Percentiles rank a stretch among this genome's conserved stretches.
Evolutionary conservation across 2,329 filamentous ascomycete species (phyloP).

Genomic region (Fusarium austroafricanum): DNA sequence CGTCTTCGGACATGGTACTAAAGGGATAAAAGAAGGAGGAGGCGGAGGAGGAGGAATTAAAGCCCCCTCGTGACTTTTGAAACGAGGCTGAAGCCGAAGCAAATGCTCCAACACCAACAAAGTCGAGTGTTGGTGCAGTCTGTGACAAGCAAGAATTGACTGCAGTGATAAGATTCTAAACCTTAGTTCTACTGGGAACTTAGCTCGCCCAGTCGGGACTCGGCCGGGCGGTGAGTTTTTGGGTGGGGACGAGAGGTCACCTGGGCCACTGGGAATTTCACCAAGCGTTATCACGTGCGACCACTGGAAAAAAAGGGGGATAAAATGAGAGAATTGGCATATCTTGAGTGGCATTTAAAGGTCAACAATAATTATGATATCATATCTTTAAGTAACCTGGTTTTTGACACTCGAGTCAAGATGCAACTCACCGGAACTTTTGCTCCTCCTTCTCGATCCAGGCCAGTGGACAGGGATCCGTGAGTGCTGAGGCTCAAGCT

Average conservation of each 20-base stretch:
- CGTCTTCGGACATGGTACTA: slow-evolving; percentile 54
- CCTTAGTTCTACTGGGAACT: slow-evolving; percentile 5
- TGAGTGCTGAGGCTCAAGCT: slow-evolving; percentile 15
- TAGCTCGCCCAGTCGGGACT: slow-evolving; percentile 38
- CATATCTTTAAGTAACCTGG: not conserved
- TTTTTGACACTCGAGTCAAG: not conserved
- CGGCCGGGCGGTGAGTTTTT: slow-evolving; percentile 44
- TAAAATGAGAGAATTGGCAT: not conserved
- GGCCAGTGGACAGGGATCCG: slow-evolving; percentile 13
- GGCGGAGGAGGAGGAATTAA: not conserved
- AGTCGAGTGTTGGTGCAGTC: slow-evolving; percentile 17
- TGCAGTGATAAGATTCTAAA: slow-evolving; percentile 6
- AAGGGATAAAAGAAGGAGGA: not conserved
- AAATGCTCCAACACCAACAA: slow-evolving; percentile 28
- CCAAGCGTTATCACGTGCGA: slow-evolving; percentile 38
- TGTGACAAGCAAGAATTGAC: not conserved
- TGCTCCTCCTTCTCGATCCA: slow-evolving; percentile 20
- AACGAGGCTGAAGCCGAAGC: slow-evolving; percentile 36
- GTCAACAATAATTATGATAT: slow-evolving; percentile 11
- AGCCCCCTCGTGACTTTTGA: slow-evolving; percentile 21
- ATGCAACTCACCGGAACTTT: slow-evolving; percentile 20
- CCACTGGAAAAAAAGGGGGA: not conserved
- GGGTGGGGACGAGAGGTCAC: slow-evolving; percentile 45
- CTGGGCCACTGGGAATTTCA: slow-evolving; percentile 44
- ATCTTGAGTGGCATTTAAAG: not conserved